Percentiles rank a stretch among this genome's conserved stretches.
phyloP scores from a whole-genome alignment of 768 basidiomycete species.

The Mycena rosella region DNA sequence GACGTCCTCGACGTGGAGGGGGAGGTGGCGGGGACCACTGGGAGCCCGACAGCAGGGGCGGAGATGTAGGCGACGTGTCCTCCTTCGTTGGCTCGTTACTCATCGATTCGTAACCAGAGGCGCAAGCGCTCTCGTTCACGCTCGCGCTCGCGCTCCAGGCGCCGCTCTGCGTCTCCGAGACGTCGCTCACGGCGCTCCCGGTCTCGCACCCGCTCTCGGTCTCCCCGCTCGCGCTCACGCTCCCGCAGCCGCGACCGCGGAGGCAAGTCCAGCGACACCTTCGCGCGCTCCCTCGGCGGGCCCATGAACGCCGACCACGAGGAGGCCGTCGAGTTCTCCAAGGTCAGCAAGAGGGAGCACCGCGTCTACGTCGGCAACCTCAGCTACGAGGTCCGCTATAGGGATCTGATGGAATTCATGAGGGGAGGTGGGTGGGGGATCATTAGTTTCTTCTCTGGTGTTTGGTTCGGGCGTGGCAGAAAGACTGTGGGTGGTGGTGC shows the following conservation, averaged over 20 bases:
- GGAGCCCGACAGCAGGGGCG: constrained; percentile 85
- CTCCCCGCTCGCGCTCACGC: constrained; percentile 69
- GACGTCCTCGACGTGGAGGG: constrained; percentile 58
- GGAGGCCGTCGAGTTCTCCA: constrained; percentile 95
- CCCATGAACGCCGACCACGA: constrained; percentile 93
- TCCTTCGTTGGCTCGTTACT: constrained; percentile 13
- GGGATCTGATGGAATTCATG: constrained; percentile 99
- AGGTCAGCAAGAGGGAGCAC: constrained; percentile 97
- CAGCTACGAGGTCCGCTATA: constrained; percentile 98
- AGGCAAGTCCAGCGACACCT: constrained; percentile 71
- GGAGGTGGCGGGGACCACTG: constrained; percentile 77
- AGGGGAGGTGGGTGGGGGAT: constrained; percentile 98
- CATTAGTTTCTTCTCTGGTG: constrained; percentile 58
- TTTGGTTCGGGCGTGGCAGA: constrained; percentile 21
- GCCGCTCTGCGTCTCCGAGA: constrained; percentile 42
- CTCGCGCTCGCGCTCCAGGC: constrained; percentile 55
- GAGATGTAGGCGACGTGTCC: constrained; percentile 65
- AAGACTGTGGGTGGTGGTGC: constrained; percentile 5
- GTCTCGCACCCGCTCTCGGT: constrained; percentile 65
- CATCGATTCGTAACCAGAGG: constrained; percentile 55
- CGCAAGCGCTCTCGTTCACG: constrained; percentile 77
- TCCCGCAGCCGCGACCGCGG: constrained; percentile 68
- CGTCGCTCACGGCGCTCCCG: constrained; percentile 74
- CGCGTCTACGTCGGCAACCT: constrained; percentile 99
- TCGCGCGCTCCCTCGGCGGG: constrained; percentile 85